Percentiles rank a stretch among this genome's conserved stretches.
phyloP scores from a whole-genome alignment of 192 early-diverging fungal species.

The Umbelopsis isabellina region DNA sequence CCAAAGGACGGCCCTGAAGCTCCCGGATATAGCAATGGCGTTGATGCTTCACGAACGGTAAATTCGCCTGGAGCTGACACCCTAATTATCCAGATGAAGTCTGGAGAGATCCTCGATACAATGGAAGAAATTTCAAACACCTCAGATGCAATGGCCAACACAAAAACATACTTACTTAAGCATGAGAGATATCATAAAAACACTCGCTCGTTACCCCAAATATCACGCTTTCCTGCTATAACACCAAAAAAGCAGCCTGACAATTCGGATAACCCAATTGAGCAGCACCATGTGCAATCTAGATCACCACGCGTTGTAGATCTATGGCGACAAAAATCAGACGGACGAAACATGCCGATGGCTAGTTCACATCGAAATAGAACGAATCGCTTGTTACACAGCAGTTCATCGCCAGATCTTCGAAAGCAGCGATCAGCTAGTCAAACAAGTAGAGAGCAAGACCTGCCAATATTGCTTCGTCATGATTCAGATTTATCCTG shows the following conservation, averaged over 20 bases:
- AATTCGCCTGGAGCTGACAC: too few species aligned
- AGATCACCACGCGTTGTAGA: background rate
- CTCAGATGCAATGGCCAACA: background rate
- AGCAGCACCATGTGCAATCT: background rate
- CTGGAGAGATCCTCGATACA: too few species aligned
- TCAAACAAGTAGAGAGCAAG: background rate
- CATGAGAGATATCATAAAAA: background rate
- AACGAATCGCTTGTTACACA: background rate
- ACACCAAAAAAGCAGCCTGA: background rate
- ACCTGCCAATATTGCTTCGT: background rate
- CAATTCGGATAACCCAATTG: background rate
- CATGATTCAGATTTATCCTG: background rate
- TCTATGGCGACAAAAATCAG: background rate
- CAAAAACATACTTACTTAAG: background rate
- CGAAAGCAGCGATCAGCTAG: background rate
- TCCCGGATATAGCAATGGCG: too few species aligned
- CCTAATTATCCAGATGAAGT: too few species aligned
- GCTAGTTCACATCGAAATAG: background rate
- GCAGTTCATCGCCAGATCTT: conserved; percentile 10
- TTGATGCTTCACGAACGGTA: too few species aligned
- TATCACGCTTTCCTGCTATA: background rate
- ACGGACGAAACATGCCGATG: background rate
- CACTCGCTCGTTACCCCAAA: background rate
- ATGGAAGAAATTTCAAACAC: too few species aligned
- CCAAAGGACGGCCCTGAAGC: too few species aligned